Base-by-base conservation (phyloP, 805 yeast genomes). In the Isabelozyma rhagii region DNA sequence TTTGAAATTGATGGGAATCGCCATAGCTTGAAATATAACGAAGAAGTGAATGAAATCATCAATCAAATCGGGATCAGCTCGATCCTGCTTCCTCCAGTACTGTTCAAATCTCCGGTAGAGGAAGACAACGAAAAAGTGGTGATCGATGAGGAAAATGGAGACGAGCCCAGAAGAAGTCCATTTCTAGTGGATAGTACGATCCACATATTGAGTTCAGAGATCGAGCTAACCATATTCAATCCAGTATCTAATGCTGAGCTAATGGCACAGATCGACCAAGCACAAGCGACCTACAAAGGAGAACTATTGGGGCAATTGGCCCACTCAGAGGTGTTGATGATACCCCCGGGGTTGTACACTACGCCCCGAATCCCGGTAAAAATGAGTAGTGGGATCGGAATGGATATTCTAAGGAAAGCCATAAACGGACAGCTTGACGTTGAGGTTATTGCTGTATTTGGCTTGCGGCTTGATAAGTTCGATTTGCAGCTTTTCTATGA, bases 161-260 rank as follows among this genome's bases (percentile, higher is more conserved):
- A 50, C 15, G 47, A 21, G 25, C 25, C 46, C 31, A 51, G 52
- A 4, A 43, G 46, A 15, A 40, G 57, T 10, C 77, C 79, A 1
- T 82, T 82, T 49, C 63, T 83, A 6, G 47, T 78, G 1, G 76
- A 72, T 13, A 72, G 81, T 5, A 79, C 79, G 0, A 76, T 83
- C 65, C 86, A 83, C 60, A 54, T 83, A 3, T 65, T 82, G 64
- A 66, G 78, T 0, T 78, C 84, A 0, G 82, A 81, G 43, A 71
- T 81, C 5, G 85, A 82, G 55, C 58, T 83, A 49, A 74, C 77
- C 0, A 67, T 82, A 0, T 80, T 60, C 61, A 83, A 83, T 55
- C 89, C 89, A 1, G 55, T 83, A 1, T 48, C 53, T 4, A 82
- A 83, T 55, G 60, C 71, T n/a, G 77, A 71, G 13, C 62, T 79